These are phyloP conservation scores for Globisporangium paddicum DNA, from an alignment of 352 stramenopile species.

Conservation along the genomic window DNA sequence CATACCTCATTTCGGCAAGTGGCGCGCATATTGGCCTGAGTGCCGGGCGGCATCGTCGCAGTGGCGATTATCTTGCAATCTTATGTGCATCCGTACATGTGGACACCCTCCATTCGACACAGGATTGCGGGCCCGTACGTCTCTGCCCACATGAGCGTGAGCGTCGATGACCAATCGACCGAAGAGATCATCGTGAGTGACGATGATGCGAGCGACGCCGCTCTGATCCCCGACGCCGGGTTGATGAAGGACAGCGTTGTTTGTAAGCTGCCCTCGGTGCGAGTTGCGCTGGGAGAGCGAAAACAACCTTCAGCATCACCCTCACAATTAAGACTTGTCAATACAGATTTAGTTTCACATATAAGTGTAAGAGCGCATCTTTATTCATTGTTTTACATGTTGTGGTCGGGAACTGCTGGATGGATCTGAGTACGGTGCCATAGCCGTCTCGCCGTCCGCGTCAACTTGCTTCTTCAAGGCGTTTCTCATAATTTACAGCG, in stretches of 20 bases:
- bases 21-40: not conserved
- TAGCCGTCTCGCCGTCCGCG: not conserved
- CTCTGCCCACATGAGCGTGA: not conserved
- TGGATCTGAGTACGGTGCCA: not conserved
- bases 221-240: not conserved
- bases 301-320: not conserved
- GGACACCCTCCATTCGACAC: too few species aligned
- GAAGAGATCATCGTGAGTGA: not conserved
- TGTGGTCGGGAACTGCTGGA: not conserved
- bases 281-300: not conserved
- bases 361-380: not conserved
- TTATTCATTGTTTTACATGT: slow-evolving; percentile 4
- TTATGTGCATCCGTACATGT: too few species aligned
- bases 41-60: not conserved
- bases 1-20: not conserved
- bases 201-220: not conserved
- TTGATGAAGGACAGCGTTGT: not conserved
- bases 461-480: not conserved
- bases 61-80: too few species aligned
- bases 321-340: not conserved
- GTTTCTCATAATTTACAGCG: slow-evolving; percentile 8
- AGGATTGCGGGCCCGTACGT: not conserved
- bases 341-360: not conserved
- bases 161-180: not conserved
- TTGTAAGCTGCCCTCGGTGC: not conserved